phyloP scores from a whole-genome alignment of 805 yeast species.

The Cyberlindnera euphorbiae region DNA sequence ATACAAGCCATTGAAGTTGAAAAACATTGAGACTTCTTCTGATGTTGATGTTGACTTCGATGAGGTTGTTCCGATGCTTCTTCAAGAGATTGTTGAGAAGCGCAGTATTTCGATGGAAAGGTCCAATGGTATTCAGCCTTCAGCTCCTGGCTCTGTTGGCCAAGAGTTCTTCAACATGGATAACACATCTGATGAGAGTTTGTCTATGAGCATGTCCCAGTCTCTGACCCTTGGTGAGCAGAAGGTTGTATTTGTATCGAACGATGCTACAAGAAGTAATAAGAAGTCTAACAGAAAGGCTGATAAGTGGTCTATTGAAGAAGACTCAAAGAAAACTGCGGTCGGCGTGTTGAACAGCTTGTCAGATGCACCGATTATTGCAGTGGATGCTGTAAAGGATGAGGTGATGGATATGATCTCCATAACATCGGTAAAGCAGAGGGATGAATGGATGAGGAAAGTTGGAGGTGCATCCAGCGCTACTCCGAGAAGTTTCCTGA shows the following conservation, averaged over 20 bases:
- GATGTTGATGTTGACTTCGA: slow-evolving; percentile 73
- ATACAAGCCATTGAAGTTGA: slow-evolving; percentile 73
- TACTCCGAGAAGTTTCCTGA: slow-evolving; percentile 74
- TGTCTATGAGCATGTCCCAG: slow-evolving; percentile 20
- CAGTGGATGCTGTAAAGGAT: slow-evolving; percentile 72
- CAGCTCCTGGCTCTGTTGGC: slow-evolving; percentile 11
- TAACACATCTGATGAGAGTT: slow-evolving; percentile 23
- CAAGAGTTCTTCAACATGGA: slow-evolving; percentile 20
- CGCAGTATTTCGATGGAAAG: slow-evolving; percentile 1
- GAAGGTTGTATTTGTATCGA: slow-evolving; percentile 62
- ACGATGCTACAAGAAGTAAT: slow-evolving; percentile 76
- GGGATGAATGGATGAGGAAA: slow-evolving; percentile 74
- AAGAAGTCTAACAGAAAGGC: slow-evolving; percentile 62
- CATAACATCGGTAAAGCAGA: slow-evolving; percentile 66
- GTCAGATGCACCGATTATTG: slow-evolving; percentile 64
- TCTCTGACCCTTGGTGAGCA: slow-evolving; percentile 38
- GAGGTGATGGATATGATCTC: slow-evolving; percentile 83
- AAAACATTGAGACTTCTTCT: slow-evolving; percentile 49
- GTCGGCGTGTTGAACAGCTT: slow-evolving; percentile 48
- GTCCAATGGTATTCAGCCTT: background rate
- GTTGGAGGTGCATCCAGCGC: slow-evolving; percentile 79
- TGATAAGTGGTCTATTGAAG: slow-evolving; percentile 75
- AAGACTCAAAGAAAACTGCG: slow-evolving; percentile 61
- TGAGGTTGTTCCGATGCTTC: slow-evolving; percentile 52
- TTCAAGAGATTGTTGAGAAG: slow-evolving; percentile 22